A percentile compares a stretch with the other conserved stretches of the same genome.
Evolutionary conservation across 345 rosid genomes (phyloP).

Genomic region (Eucalyptus curtisii): DNA sequence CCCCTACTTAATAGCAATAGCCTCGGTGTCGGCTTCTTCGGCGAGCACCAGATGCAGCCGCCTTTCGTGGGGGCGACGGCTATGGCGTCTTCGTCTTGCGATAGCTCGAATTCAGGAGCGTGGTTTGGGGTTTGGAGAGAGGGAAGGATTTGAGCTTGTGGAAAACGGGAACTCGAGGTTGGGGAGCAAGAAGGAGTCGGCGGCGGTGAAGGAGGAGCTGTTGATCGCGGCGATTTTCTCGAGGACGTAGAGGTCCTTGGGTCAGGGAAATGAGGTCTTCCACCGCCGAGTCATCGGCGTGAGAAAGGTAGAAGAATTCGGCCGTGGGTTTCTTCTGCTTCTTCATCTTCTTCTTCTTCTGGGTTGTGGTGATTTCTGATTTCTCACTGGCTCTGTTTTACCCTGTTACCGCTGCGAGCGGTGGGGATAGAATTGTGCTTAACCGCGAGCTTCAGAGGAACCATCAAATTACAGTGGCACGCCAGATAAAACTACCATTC

Average conservation of each 20-base stretch:
- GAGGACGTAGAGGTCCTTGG: conserved; percentile 36
- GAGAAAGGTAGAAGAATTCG: background rate
- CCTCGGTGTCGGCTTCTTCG: no score
- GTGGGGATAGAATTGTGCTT: background rate
- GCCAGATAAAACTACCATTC: background rate
- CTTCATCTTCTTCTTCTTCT: conserved; percentile 10
- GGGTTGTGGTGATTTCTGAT: background rate
- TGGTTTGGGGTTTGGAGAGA: conserved; percentile 5
- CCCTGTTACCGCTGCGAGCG: background rate
- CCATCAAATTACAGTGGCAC: background rate
- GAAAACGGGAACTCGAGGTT: conserved; percentile 59
- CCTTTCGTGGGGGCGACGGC: background rate
- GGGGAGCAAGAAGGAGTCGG: conserved; percentile 39
- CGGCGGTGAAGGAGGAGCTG: conserved; percentile 26
- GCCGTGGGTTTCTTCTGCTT: background rate
- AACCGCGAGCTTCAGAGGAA: background rate
- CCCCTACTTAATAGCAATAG: no score
- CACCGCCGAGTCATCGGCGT: background rate
- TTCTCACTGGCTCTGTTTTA: accelerated
- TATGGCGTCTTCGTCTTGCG: background rate
- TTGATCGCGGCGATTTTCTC: conserved; percentile 67
- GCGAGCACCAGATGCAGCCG: background rate
- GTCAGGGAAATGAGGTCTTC: background rate
- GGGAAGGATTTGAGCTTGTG: conserved; percentile 44
- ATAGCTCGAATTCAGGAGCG: background rate